Evolutionary conservation across 2,329 filamentous ascomycete genomes (phyloP).

Genomic region (Orbilia brochopaga): DNA sequence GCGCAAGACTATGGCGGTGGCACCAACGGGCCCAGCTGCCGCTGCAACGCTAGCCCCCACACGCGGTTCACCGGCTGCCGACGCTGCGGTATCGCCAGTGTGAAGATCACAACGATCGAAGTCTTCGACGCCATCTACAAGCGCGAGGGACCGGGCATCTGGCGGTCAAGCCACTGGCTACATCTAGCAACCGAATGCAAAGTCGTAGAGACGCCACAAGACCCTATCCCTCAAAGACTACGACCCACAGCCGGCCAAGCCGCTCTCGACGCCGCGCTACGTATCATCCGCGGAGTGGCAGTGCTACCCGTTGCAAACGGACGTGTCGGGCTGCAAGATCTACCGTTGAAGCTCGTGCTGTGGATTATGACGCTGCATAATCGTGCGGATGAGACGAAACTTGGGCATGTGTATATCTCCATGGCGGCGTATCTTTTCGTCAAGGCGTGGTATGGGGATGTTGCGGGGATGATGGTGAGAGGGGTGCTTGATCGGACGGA

Average conservation of each 20-base stretch:
- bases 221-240: constrained; percentile 2
- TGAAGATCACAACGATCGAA: constrained; percentile 41
- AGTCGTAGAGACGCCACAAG: constrained; percentile 7
- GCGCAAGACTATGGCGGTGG: background rate
- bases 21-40: constrained; percentile 2
- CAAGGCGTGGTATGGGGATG: constrained; percentile 22
- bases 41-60: background rate
- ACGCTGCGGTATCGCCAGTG: constrained; percentile 33
- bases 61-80: constrained; percentile 7
- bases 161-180: constrained; percentile 18
- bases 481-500: constrained; percentile 10
- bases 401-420: constrained; percentile 1
- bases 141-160: background rate
- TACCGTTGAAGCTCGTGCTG: constrained; percentile 7
- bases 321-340: constrained; percentile 29
- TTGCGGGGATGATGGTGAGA: constrained; percentile 6
- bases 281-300: constrained; percentile 24
- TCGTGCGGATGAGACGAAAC: constrained; percentile 8
- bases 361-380: constrained; percentile 28
- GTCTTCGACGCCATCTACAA: constrained; percentile 23
- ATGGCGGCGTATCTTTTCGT: constrained; percentile 33
- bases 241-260: background rate
- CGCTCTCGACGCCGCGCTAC: constrained; percentile 12
- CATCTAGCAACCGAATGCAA: constrained; percentile 39
- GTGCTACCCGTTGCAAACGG: background rate